Percentiles rank a stretch among this genome's conserved stretches.
These are phyloP conservation scores for Xerophyta viscosa DNA, from an alignment of 106 monocot species.

Conservation along the genomic window DNA sequence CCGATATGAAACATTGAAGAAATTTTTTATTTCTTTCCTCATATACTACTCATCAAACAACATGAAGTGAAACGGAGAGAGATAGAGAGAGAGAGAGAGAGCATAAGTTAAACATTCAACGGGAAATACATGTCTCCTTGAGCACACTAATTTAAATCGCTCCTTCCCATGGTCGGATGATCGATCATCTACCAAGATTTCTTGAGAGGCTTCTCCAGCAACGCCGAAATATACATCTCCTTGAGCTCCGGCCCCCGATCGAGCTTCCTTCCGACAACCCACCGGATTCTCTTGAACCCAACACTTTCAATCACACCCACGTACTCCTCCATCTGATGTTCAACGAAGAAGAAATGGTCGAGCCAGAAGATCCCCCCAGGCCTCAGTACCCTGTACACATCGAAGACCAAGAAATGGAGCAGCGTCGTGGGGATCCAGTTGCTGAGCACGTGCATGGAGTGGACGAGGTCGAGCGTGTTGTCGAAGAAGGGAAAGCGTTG, in stretches of 20 bases:
- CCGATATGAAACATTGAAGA: too few species aligned
- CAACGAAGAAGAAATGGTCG: slow-evolving; percentile 52
- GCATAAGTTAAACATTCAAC: too few species aligned
- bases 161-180: too few species aligned
- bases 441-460: slow-evolving; percentile 48
- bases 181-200: slow-evolving; percentile 51
- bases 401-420: slow-evolving; percentile 38
- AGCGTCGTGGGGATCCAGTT: slow-evolving; percentile 39
- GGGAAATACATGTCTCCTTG: too few species aligned
- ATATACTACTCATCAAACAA: too few species aligned
- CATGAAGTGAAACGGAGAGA: too few species aligned
- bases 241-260: slow-evolving; percentile 31
- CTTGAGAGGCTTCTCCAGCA: slow-evolving; percentile 42
- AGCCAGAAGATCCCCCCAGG: slow-evolving; percentile 53
- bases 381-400: slow-evolving; percentile 34
- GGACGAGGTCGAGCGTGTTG: slow-evolving; percentile 46
- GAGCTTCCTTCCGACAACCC: slow-evolving; percentile 47
- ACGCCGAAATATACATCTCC: slow-evolving; percentile 51
- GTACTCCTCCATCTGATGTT: slow-evolving; percentile 34
- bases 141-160: too few species aligned
- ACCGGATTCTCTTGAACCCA: slow-evolving; percentile 35
- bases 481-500: slow-evolving; percentile 60
- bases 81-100: too few species aligned
- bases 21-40: too few species aligned
- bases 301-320: slow-evolving; percentile 33